A percentile compares a stretch with the other conserved stretches of the same genome.
Conservation (phyloP, 2,329 filamentous ascomycete species). For the Epichloe bromicola region DNA sequence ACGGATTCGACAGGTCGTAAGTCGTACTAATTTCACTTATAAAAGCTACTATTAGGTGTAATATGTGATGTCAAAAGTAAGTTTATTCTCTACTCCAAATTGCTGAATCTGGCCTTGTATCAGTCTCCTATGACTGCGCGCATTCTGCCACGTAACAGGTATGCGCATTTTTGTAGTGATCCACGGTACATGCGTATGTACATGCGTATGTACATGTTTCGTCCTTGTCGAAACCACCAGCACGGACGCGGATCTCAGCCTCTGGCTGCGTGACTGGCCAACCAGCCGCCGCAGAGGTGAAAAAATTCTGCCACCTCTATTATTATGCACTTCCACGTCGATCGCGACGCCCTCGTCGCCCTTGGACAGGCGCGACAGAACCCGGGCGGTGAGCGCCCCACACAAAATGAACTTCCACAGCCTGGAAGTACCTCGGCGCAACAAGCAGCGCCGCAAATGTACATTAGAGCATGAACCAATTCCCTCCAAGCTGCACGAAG, state of each 20-base stretch:
- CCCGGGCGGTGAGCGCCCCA: not conserved
- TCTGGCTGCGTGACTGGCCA: not conserved
- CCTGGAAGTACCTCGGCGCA: not conserved
- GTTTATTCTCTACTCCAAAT: too few species aligned
- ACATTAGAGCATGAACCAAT: not conserved
- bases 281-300: not conserved
- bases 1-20: too few species aligned
- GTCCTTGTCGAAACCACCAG: not conserved
- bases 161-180: too few species aligned
- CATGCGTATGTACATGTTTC: too few species aligned
- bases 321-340: not conserved
- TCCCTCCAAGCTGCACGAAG: not conserved
- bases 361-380: not conserved
- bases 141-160: too few species aligned
- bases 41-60: too few species aligned
- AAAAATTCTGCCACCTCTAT: conserved; percentile 7
- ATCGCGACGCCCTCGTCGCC: not conserved
- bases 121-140: too few species aligned
- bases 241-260: not conserved
- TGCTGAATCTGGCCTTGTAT: too few species aligned
- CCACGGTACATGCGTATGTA: too few species aligned
- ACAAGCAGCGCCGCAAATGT: not conserved
- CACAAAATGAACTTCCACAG: not conserved
- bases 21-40: too few species aligned
- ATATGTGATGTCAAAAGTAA: too few species aligned